Evolutionary conservation across 306 rosid species (phyloP), one percentile per base, ranked within the genome.

Genomic region (Medicago arabica): DNA sequence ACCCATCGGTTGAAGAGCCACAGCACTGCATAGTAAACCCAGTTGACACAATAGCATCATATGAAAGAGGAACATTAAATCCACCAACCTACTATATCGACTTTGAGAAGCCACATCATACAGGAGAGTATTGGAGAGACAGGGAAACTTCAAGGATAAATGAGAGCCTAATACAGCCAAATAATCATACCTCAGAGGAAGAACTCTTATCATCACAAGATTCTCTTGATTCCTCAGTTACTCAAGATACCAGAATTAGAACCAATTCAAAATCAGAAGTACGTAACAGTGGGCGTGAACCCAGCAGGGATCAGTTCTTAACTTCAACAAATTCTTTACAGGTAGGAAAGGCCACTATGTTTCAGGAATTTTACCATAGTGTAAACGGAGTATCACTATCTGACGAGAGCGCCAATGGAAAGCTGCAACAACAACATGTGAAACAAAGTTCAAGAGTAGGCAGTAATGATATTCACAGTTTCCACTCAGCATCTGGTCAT

Each of bases 191-290:
- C 78, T 81, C 78, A 58, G 89, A 84, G 74, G 95, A 90, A 76
- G 97, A 87, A 82, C 67, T 87, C 62, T 74, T 92, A 81, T 84
- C 92, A 49, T 87, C 97, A 41, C 97, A 90, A 83, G 90, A 87
- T 84, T 92, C 97, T 67, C 83, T 83, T 69, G 88, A 89, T 51
- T 92, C 95, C 80, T 82, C 93, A n/a, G 65, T 92, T 75, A 88
- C 89, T 71, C 88, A 87, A 85, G 88, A 81, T n/a, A 65, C 66
- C 62, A 80, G 80, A 77, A 75, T 70, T 17, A 81, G 85, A 86
- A 86, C 88, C 81, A 92, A 88, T 78, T 85, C 92, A 66, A 93
- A 87, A 76, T 86, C 89, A 71, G 96, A 90, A 83, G 86, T 83
- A 76, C 86, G 72, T 65, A 72, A 83, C 43, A 77, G 80, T 46